These are phyloP conservation scores for Populus simonii DNA, from an alignment of 345 rosid genomes.

Conservation along the genomic window DNA sequence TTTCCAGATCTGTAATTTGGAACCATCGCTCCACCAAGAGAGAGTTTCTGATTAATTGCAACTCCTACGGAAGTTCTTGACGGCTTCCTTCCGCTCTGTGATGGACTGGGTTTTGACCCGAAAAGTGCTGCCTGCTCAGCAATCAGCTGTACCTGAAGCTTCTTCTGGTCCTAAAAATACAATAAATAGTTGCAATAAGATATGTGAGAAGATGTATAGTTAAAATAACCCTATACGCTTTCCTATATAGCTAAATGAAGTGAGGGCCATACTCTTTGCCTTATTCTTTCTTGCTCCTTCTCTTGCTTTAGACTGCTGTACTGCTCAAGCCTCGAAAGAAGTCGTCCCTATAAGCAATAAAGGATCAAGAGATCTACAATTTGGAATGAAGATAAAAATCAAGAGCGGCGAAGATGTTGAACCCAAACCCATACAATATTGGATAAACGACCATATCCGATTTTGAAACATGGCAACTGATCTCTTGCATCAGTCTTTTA, in stretches of 20 bases:
- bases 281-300: conserved; percentile 58
- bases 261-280: conserved; percentile 47
- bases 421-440: not conserved
- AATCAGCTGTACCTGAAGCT: conserved; percentile 52
- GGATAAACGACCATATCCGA: too few relatives aligned
- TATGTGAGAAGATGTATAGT: not conserved
- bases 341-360: conserved; percentile 40
- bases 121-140: conserved; percentile 59
- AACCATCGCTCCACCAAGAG: conserved; percentile 63
- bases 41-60: conserved; percentile 49
- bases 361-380: conserved; percentile 1
- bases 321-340: conserved; percentile 58
- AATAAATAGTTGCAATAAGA: not conserved
- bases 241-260: not conserved
- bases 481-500: too few relatives aligned
- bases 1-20: conserved; percentile 45
- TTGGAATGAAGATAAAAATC: not conserved
- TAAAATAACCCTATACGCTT: not conserved
- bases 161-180: conserved; percentile 56
- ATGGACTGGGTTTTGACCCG: conserved; percentile 68
- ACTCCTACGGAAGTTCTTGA: conserved; percentile 34
- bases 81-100: conserved; percentile 44
- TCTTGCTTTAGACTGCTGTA: conserved; percentile 48
- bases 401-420: not conserved
- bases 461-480: too few relatives aligned